Base-by-base conservation (phyloP, 2,329 filamentous ascomycete species). In the Microdochium bolleyi region DNA sequence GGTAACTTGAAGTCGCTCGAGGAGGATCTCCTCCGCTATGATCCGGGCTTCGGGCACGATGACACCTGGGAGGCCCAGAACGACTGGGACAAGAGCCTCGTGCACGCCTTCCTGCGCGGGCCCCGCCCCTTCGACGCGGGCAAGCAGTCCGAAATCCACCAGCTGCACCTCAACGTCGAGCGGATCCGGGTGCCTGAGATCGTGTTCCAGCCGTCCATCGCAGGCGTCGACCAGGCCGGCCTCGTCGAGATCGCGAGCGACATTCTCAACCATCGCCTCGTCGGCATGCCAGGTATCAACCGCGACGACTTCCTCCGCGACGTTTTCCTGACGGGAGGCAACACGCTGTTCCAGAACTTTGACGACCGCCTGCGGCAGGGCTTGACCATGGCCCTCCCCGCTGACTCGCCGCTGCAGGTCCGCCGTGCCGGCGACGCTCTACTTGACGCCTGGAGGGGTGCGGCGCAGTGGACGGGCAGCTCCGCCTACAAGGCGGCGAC, bases 131-230 rank as follows among this genome's bases (percentile, higher is more conserved):
- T 91, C 59, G 87, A 97, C 60, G 73, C 84, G 0, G 84, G 90
- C 53, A 88, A 84, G 53, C 88, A 94, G 61, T 83, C 85, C 19
- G 75, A 99, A 71, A 83, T 84, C 19, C 85, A 91, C 68, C 92
- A 97, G 70, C 75, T 99, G 51, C 94, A 99, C 68, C 83, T 99
- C 57, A 99, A 99, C 67, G 90, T 99, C 52, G 92, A 97, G 75
- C 86, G 92, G 53, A 95, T 97, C 68, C 87, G 92, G 50, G 90
- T 95, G 2, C 92, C 92, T 2, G 92, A 97, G 72, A 87, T 96
- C 9, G 80, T 96, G 19, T 96, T 96, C 74, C 89, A 95, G 64
- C 92, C 92, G 0, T 85, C 87, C 16, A 95, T 97, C 64, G 92
- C 92, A 0, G 92, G 92, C 7, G 74, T 96, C 49, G 92, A 97